Base-by-base conservation (phyloP, 176 grass and related monocot genomes). In the Cenchrus purpureus region DNA sequence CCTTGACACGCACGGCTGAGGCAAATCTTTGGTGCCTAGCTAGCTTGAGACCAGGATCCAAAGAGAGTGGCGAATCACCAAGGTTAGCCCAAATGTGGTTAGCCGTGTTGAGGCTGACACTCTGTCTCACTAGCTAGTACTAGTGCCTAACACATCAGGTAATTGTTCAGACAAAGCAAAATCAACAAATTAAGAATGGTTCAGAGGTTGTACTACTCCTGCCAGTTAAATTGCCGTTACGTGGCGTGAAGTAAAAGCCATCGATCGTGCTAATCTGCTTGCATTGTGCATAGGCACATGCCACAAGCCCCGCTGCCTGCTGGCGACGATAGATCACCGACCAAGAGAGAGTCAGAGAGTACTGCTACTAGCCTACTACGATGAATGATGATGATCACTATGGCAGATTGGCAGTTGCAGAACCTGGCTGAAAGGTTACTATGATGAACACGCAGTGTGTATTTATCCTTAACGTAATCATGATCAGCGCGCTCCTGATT, bases 1-100 rank as follows among this genome's bases (percentile, higher is more conserved):
- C 14, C 2, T 73, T 16, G 68, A 84, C 60, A 73, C 48, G 68
- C 37, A 40, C 37, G 31, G 28, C 40, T 6, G 11, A 29, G 17
- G 7, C 54, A 48, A 51, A 62, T 20, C 29, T 64, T 54, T 84
- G 37, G 20, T 71, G 68, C 55, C 22, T 63, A 32, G 31, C 31
- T 32, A 32, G 31, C 31, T 32, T 76, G 79, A 5, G 20, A 43
- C 81, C 15, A 93, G 68, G 32, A 68, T 88, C 85, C 82, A 83
- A 83, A 88, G 68, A n/a, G 73, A 10, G 71, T 8, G 10, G 5
- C 73, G 88, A 88, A 79, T 90, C 88, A 44, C 80, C 32, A 55
- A 40, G 37, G 37, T 54, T 55, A 74, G 42, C 67, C 66, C 59
- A 54, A 37, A 12, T 17, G 8, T n/a, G 12, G 4, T 71, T 73